Percentiles rank a stretch among this genome's conserved stretches.
These are phyloP conservation scores for Croton setiger DNA, from an alignment of 441 rosid species.

Conservation along the genomic window DNA sequence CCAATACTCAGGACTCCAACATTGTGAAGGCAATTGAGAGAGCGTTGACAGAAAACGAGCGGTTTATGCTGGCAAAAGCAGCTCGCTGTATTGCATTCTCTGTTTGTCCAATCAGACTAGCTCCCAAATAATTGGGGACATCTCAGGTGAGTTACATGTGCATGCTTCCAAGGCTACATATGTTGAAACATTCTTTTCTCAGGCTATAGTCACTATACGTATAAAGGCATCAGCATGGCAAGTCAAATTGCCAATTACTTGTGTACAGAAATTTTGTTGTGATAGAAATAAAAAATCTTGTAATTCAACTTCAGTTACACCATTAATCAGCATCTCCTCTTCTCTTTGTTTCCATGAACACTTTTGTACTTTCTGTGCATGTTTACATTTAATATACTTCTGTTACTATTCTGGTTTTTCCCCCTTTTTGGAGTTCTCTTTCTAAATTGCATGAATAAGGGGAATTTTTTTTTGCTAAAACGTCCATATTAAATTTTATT, in stretches of 20 bases:
- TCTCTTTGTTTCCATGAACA: no score
- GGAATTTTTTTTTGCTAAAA: no score
- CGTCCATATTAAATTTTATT: no score
- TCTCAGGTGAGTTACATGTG: background rate
- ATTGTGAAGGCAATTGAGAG: slow-evolving; percentile 85
- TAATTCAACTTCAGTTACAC: no score
- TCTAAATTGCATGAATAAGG: no score
- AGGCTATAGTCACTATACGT: background rate
- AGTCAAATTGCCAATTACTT: background rate
- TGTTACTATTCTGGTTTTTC: no score
- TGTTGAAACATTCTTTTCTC: background rate
- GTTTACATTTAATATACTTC: no score
- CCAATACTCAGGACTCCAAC: slow-evolving; percentile 65
- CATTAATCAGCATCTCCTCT: no score
- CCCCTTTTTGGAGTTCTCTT: no score
- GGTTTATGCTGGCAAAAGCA: slow-evolving; percentile 88
- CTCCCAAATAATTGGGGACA: slow-evolving; percentile 49
- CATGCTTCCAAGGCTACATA: background rate
- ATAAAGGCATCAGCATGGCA: background rate
- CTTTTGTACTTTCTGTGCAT: no score
- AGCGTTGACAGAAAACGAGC: slow-evolving; percentile 83
- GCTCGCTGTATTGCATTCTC: slow-evolving; percentile 92
- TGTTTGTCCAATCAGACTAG: slow-evolving; percentile 74
- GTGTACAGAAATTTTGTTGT: background rate
- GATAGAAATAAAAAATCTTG: background rate